Percentiles rank a stretch among this genome's conserved stretches.
Conservation (phyloP, 2,329 filamentous ascomycete genomes). For the Blastomyces emzantsi region DNA sequence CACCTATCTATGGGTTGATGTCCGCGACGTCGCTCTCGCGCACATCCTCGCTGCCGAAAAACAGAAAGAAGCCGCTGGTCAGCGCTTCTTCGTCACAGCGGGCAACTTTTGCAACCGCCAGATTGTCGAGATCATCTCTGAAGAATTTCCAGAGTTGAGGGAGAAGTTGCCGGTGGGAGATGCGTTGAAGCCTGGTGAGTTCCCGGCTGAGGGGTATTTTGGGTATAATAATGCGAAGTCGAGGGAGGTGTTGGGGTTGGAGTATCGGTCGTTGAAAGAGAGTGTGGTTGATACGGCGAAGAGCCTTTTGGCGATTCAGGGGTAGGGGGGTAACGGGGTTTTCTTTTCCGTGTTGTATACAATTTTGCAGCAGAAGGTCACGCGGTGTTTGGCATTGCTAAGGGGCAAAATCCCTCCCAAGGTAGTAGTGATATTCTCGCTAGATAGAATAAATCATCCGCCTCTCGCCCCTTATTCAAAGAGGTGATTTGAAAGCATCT, state of each 20-base stretch:
- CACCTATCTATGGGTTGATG: slow-evolving; percentile 50
- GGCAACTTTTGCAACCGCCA: slow-evolving; percentile 37
- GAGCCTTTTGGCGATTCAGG: slow-evolving; percentile 13
- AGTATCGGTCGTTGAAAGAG: slow-evolving; percentile 25
- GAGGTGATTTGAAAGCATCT: not conserved
- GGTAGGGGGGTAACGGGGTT: not conserved
- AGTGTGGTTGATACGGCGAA: slow-evolving; percentile 18
- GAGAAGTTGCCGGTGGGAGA: slow-evolving; percentile 35
- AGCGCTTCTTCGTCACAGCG: slow-evolving; percentile 39
- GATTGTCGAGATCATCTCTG: slow-evolving; percentile 34
- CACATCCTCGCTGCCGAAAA: slow-evolving; percentile 41
- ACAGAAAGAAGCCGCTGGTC: slow-evolving; percentile 33
- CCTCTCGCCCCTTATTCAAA: not conserved
- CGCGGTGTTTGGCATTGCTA: not conserved
- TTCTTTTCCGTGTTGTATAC: not conserved
- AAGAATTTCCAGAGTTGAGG: slow-evolving; percentile 36
- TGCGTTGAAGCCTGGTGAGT: slow-evolving; percentile 22
- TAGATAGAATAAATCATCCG: no score
- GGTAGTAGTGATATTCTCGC: no score
- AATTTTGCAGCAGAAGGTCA: not conserved
- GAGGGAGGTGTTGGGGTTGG: slow-evolving; percentile 34
- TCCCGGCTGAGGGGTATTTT: slow-evolving; percentile 23
- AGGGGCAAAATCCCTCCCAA: no score
- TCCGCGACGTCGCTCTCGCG: slow-evolving; percentile 41
- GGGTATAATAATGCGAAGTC: slow-evolving; percentile 34